phyloP scores from a whole-genome alignment of 1,284 basidiomycete species.

The Anthracocystis setariae region DNA sequence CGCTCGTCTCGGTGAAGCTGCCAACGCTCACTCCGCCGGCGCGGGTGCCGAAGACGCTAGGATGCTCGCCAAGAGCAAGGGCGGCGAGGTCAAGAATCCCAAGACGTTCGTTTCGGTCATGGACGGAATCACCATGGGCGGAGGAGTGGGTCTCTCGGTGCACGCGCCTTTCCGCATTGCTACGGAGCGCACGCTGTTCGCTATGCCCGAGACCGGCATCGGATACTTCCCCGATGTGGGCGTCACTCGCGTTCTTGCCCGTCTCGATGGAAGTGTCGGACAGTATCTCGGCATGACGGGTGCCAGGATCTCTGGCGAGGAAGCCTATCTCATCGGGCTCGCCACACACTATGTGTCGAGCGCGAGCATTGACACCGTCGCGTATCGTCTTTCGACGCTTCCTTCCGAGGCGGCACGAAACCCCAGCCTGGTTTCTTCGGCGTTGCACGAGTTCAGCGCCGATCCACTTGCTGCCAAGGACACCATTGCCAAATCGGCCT shows the following conservation, averaged over 20 bases:
- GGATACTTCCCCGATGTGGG: slow-evolving; percentile 83
- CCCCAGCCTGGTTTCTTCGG: slow-evolving; percentile 38
- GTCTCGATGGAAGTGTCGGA: slow-evolving; percentile 89
- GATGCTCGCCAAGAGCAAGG: slow-evolving; percentile 39
- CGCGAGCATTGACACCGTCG: slow-evolving; percentile 44
- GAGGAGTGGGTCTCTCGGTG: slow-evolving; percentile 89
- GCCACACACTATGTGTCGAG: slow-evolving; percentile 63
- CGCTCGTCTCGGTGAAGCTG: slow-evolving; percentile 70
- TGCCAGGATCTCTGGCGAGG: slow-evolving; percentile 58
- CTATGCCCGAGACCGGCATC: slow-evolving; percentile 80
- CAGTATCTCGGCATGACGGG: slow-evolving; percentile 93
- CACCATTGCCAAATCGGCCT: slow-evolving; percentile 43
- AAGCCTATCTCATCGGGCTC: slow-evolving; percentile 62
- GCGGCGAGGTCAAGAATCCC: slow-evolving; percentile 30
- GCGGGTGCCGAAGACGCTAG: slow-evolving; percentile 40
- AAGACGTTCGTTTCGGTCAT: slow-evolving; percentile 88
- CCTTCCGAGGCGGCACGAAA: slow-evolving; percentile 46
- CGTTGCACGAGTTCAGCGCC: slow-evolving; percentile 53
- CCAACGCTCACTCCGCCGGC: slow-evolving; percentile 71
- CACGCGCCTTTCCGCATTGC: slow-evolving; percentile 91
- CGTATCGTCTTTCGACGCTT: slow-evolving; percentile 53
- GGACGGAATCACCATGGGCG: slow-evolving; percentile 79
- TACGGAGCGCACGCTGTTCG: slow-evolving; percentile 84
- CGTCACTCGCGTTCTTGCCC: slow-evolving; percentile 85
- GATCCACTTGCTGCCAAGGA: slow-evolving; percentile 52